Conservation (phyloP, 257 asterid genomes). For the Nicotiana tomentosiformis region DNA sequence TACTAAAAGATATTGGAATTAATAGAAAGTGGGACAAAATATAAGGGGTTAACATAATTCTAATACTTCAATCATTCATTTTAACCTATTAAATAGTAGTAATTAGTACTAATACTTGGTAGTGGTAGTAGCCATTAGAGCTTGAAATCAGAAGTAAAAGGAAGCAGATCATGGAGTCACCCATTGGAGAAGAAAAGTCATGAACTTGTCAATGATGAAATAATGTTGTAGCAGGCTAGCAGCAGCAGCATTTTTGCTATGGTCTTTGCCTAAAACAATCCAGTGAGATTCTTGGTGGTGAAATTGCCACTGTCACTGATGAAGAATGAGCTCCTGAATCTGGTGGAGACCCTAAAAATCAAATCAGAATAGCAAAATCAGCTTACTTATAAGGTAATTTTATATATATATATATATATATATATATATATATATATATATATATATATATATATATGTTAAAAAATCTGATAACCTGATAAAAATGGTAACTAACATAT, state of each 20-base stretch:
- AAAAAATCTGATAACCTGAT: not conserved
- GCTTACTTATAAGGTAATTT: not conserved
- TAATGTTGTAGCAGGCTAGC: constrained; percentile 17
- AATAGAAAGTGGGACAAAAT: not conserved
- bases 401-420: constrained; percentile 11
- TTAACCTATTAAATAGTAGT: not conserved
- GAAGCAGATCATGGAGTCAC: constrained; percentile 6
- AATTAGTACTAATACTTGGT: not conserved
- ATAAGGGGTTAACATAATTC: constrained; percentile 2
- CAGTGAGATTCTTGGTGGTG: constrained; percentile 80
- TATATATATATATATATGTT: not conserved
- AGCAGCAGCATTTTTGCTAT: constrained; percentile 17
- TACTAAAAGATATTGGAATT: not conserved
- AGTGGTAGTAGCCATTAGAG: not conserved
- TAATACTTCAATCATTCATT: not conserved
- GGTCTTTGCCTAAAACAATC: constrained; percentile 63
- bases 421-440: constrained; percentile 12
- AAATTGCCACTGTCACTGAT: constrained; percentile 63
- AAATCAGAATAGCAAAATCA: constrained; percentile 6
- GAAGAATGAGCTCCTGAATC: constrained; percentile 74
- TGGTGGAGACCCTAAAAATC: constrained; percentile 75
- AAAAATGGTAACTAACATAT: too few species aligned
- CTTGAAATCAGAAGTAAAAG: not conserved
- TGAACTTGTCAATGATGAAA: constrained; percentile 46
- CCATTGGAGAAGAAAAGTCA: constrained; percentile 37